phyloP scores from a whole-genome alignment of 2,329 filamentous ascomycete species.

The Metarhizium sp. region DNA sequence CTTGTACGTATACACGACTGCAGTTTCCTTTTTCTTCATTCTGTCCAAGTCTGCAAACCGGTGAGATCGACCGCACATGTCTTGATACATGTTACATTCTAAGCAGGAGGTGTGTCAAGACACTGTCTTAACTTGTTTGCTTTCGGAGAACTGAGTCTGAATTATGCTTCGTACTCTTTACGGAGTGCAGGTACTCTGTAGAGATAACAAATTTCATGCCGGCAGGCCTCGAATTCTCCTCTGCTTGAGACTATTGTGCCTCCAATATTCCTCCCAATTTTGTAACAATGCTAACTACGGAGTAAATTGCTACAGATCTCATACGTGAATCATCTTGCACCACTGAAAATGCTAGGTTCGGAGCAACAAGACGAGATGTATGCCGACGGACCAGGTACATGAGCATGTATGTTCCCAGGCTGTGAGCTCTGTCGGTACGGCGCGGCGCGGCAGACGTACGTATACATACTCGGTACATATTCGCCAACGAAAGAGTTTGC shows the following conservation, averaged over 20 bases:
- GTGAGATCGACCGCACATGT: neutral
- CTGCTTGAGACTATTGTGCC: neutral
- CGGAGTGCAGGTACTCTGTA: no score
- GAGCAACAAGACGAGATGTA: neutral
- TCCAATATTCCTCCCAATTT: neutral
- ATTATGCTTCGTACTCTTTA: neutral
- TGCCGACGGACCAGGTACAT: neutral
- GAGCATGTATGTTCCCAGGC: neutral
- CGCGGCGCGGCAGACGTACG: neutral
- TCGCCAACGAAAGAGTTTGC: neutral
- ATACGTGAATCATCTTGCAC: neutral
- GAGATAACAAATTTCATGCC: neutral
- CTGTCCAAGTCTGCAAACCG: neutral
- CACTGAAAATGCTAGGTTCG: neutral
- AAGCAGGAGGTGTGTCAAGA: neutral
- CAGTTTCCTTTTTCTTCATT: neutral
- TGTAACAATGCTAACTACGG: neutral
- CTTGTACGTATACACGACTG: neutral
- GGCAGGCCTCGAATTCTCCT: neutral
- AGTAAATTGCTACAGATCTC: neutral
- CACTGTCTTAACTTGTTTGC: constrained; percentile 3
- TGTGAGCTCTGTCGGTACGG: neutral
- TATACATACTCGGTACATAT: neutral
- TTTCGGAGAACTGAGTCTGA: neutral
- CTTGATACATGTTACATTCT: neutral